Conservation (phyloP, 73 alveolate species). For the Halteria grandinella region DNA sequence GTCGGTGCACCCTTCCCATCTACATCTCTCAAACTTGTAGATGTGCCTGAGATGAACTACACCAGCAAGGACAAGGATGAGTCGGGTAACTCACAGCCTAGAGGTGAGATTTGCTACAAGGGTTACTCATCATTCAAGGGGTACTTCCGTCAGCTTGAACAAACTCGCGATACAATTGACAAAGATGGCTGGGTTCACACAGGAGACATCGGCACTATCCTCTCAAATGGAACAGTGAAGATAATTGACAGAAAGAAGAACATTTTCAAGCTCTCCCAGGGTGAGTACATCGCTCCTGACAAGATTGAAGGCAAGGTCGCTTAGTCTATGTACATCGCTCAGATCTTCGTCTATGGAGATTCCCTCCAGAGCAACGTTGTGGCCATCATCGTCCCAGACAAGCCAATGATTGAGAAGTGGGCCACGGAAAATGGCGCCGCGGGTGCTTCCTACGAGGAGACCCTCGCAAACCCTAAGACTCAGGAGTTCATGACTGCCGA, state of each 20-base stretch:
- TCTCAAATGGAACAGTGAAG: slow-evolving; percentile 75
- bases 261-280: slow-evolving; percentile 90
- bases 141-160: slow-evolving; percentile 87
- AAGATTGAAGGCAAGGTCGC: slow-evolving; percentile 86
- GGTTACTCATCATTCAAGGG: slow-evolving; percentile 91
- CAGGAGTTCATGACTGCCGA: not conserved
- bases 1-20: slow-evolving; percentile 84
- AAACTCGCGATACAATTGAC: slow-evolving; percentile 89
- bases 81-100: slow-evolving; percentile 77
- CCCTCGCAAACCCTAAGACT: not conserved
- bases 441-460: not conserved
- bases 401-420: slow-evolving; percentile 65
- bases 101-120: slow-evolving; percentile 95
- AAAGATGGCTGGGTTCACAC: slow-evolving; percentile 95
- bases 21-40: slow-evolving; percentile 80
- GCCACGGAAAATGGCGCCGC: not conserved
- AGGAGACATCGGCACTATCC: slow-evolving; percentile 91
- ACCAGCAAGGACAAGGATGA: slow-evolving; percentile 80
- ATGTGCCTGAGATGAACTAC: slow-evolving; percentile 88
- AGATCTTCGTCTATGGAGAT: slow-evolving; percentile 95
- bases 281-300: slow-evolving; percentile 98
- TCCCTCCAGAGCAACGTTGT: slow-evolving; percentile 83
- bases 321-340: slow-evolving; percentile 81
- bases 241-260: slow-evolving; percentile 93
- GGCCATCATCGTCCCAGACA: slow-evolving; percentile 89